Evolutionary conservation across 495 filamentous ascomycete species (phyloP).

Genomic region (Podospora conica): DNA sequence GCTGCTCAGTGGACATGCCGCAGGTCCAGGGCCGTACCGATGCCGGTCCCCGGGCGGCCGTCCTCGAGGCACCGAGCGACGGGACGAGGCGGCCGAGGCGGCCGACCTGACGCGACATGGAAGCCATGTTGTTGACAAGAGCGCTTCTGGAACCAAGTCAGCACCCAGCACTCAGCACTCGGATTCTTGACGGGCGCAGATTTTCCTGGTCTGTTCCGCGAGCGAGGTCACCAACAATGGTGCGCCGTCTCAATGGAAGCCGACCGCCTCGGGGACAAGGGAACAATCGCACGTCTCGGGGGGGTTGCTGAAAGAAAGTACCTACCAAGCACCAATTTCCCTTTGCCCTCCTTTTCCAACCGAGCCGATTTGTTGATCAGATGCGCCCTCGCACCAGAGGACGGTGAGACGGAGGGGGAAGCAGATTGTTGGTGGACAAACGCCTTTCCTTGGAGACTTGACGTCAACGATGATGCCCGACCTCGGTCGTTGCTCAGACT

Average conservation of each 20-base stretch:
- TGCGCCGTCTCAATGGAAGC: not conserved
- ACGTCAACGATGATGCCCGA: not conserved
- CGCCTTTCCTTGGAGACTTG: no score
- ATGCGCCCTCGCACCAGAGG: not conserved
- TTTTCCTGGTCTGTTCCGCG: not conserved
- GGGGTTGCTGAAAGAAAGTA: not conserved
- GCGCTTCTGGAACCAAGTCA: not conserved
- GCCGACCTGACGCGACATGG: slow-evolving; percentile 20
- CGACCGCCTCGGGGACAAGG: not conserved
- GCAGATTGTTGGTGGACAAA: not conserved
- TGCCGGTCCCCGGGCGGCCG: slow-evolving; percentile 12
- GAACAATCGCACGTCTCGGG: not conserved
- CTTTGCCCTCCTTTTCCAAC: not conserved
- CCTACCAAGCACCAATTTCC: not conserved
- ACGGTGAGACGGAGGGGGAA: not conserved
- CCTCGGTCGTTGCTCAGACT: no score
- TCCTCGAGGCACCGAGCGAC: slow-evolving; percentile 15
- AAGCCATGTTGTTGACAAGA: slow-evolving; percentile 7
- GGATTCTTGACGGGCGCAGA: not conserved
- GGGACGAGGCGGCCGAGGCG: slow-evolving; percentile 23
- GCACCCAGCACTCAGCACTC: no score
- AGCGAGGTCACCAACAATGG: not conserved
- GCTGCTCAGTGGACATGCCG: not conserved
- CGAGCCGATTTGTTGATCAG: not conserved
- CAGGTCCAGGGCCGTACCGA: not conserved